Evolutionary conservation across 2,329 filamentous ascomycete species (phyloP).

Genomic region (Botryotinia globosa): DNA sequence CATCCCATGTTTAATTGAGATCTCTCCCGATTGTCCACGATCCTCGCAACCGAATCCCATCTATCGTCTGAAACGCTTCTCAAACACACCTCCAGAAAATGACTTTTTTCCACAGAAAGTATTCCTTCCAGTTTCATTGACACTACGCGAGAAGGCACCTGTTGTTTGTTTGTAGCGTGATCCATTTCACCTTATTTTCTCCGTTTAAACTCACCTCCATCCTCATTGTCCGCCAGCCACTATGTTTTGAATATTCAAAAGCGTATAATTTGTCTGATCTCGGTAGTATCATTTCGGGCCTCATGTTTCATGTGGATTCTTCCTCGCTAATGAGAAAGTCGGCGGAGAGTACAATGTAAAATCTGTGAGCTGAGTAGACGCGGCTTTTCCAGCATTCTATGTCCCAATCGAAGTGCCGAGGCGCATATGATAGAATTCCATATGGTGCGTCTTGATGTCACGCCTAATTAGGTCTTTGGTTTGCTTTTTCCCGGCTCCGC

Average conservation of each 20-base stretch:
- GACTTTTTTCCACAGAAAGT: neutral
- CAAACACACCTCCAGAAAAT: neutral
- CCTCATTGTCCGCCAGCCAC: neutral
- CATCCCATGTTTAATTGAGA: neutral
- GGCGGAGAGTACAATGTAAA: neutral
- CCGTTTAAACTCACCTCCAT: too few species aligned
- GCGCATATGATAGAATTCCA: neutral
- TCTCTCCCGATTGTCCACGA: neutral
- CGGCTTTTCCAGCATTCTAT: neutral
- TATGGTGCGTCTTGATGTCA: neutral
- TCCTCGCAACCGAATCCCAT: neutral
- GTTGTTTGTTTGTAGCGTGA: too few species aligned
- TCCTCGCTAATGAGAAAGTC: neutral
- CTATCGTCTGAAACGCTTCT: neutral
- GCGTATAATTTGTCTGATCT: neutral
- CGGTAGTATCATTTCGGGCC: neutral
- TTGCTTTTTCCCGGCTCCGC: fast-evolving
- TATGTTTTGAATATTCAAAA: neutral
- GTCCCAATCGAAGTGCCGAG: fast-evolving
- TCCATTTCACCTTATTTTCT: too few species aligned
- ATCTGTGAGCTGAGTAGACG: fast-evolving
- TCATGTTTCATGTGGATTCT: neutral
- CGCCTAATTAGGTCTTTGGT: fast-evolving
- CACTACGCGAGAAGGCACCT: too few species aligned
- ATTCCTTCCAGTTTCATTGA: neutral